A percentile compares a stretch with the other conserved stretches of the same genome.
phyloP scores from a whole-genome alignment of 2,329 filamentous ascomycete species.

The Penicillium sp. region DNA sequence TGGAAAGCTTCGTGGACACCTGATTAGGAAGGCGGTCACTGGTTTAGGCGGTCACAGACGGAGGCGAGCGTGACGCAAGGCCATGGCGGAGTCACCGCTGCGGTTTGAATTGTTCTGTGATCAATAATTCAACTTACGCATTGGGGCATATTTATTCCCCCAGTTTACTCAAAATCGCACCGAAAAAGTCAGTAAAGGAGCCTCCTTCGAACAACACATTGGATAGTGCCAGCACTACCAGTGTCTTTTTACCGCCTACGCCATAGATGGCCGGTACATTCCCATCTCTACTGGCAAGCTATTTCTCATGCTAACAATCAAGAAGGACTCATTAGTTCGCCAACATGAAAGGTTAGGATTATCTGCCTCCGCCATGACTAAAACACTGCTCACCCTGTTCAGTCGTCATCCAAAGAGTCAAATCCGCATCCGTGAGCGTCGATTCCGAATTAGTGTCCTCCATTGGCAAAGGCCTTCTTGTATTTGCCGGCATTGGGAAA shows the following conservation, averaged over 20 bases:
- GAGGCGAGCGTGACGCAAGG: constrained; percentile 5
- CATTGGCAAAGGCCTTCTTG: constrained; percentile 83
- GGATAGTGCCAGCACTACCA: background rate
- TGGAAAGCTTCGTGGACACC: constrained; percentile 23
- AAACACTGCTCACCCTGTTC: constrained; percentile 12
- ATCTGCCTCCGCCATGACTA: background rate
- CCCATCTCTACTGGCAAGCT: background rate
- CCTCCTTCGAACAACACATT: background rate
- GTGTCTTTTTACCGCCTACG: background rate
- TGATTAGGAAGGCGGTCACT: constrained; percentile 22
- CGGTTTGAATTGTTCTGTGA: background rate
- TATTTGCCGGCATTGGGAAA: constrained; percentile 86
- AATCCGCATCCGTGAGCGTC: constrained; percentile 92
- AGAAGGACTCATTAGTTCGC: background rate
- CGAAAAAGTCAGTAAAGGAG: background rate
- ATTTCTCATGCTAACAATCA: background rate
- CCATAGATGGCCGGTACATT: background rate
- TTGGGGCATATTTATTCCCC: background rate
- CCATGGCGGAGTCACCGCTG: background rate
- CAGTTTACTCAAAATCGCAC: background rate
- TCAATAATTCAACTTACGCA: background rate
- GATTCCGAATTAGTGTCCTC: constrained; percentile 85
- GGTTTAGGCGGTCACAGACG: constrained; percentile 21
- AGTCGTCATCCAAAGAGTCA: constrained; percentile 91
- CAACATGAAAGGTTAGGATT: constrained; percentile 5